Conservation (phyloP, 164 flowering plant species). For the Macadamia integrifolia region DNA sequence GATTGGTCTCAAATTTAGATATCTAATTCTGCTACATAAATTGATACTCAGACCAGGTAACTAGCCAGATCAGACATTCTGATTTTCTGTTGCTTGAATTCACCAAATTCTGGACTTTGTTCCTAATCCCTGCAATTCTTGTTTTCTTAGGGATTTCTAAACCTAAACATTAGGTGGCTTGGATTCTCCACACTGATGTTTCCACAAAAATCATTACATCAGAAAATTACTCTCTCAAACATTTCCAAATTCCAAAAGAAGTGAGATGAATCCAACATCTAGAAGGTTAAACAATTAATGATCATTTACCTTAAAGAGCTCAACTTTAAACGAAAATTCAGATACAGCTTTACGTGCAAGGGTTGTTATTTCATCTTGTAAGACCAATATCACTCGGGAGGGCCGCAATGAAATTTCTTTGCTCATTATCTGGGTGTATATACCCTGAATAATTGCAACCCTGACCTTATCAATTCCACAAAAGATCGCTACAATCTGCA, state of each 20-base stretch:
- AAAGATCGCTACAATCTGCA: constrained; percentile 37
- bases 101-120: too few species aligned
- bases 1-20: too few species aligned
- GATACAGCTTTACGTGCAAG: constrained; percentile 24
- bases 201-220: background rate
- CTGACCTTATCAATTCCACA: constrained; percentile 25
- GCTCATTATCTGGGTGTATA: constrained; percentile 9
- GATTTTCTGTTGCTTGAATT: too few species aligned
- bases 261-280: background rate
- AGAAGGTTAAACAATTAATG: background rate
- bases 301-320: constrained; percentile 22
- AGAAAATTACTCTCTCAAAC: background rate
- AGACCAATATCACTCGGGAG: constrained; percentile 25
- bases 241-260: background rate
- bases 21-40: too few species aligned
- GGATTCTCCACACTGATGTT: too few species aligned
- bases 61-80: too few species aligned
- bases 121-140: too few species aligned
- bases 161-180: too few species aligned
- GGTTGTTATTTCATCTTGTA: constrained; percentile 28
- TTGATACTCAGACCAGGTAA: too few species aligned
- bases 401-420: constrained; percentile 14
- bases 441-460: constrained; percentile 3
- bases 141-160: too few species aligned
- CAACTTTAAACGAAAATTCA: constrained; percentile 12